Evolutionary conservation across 345 rosid genomes (phyloP), one percentile per base, ranked within the genome.

Genomic region (Linum trigynum): DNA sequence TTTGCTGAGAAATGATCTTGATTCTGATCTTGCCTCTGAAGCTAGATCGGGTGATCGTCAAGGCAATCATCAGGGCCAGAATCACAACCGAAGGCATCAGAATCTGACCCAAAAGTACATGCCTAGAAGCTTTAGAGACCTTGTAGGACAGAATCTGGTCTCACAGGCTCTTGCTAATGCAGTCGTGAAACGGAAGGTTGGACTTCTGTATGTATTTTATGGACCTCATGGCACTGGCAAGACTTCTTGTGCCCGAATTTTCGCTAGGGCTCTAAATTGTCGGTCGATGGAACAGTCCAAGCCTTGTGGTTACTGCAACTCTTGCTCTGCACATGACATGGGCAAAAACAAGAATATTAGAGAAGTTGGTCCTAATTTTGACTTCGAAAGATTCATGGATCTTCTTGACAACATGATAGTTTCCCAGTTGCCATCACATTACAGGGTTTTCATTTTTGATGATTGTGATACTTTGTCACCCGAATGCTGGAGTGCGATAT

Each of bases 21-120:
- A 85, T 78, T 85, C 90, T 38, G 91, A 81, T 68, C 83, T 82
- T 72, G 87, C 83, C 67, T 86, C 99, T 62, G 95, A 86, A 84
- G 96, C 81, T 74, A 82, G 89, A 63, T 86, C 89, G 4, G 83
- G 83, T 57, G 75, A 77, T 39, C 85, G 45, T 8, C 14, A 48
- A 48, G 53, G 14, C 9, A 48, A 69, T 62, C 72, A 42, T 65
- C 83, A 72, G 63, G 65, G 81, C 36, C 60, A 39, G 12, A 79
- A 76, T 69, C 77, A 53, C 61, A 72, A 77, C 72, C 67, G 68
- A 42, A 75, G 82, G 77, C 99, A 95, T 72, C 96, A 86, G 70
- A 89, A 77, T 74, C 58, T 95, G 69, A 87, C 96, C 16, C 65
- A 74, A 59, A 78, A 69, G 69, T 74, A 78, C 61, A 73, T 71